These are phyloP conservation scores for Elaeis guineensis DNA, from an alignment of 176 grass and related monocot genomes.

Conservation along the genomic window DNA sequence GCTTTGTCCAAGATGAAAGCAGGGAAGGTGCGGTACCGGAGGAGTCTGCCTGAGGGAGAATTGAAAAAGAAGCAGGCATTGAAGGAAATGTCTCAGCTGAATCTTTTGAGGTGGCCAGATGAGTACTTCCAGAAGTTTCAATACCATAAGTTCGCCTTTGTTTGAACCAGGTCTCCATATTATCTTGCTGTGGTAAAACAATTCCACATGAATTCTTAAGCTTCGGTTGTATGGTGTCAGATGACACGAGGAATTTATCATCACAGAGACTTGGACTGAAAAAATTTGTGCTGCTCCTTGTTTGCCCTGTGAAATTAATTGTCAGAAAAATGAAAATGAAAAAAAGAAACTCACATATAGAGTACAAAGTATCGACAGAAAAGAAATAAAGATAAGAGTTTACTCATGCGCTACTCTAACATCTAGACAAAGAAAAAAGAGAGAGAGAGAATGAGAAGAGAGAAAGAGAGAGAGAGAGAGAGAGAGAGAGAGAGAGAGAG, in stretches of 20 bases:
- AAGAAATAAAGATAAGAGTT: too few species aligned
- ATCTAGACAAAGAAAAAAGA: too few species aligned
- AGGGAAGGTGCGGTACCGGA: slow-evolving; percentile 16
- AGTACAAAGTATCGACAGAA: too few species aligned
- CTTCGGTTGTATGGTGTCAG: slow-evolving; percentile 23
- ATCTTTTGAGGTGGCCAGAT: not conserved
- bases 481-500: too few species aligned
- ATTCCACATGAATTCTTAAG: not conserved
- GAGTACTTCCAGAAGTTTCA: not conserved
- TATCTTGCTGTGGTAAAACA: slow-evolving; percentile 18
- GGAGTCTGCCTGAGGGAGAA: slow-evolving; percentile 22
- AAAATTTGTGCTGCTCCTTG: slow-evolving; percentile 14
- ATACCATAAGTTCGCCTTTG: slow-evolving; percentile 7
- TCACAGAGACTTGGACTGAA: slow-evolving; percentile 29
- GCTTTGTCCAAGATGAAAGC: slow-evolving; percentile 22
- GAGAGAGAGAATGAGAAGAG: too few species aligned
- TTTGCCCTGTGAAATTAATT: slow-evolving; percentile 39
- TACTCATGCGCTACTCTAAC: too few species aligned
- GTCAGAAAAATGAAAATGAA: not conserved
- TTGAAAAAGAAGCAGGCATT: too few species aligned
- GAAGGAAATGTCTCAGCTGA: not conserved
- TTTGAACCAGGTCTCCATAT: slow-evolving; percentile 18
- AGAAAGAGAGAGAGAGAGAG: too few species aligned
- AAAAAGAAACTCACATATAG: too few species aligned
- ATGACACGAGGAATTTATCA: slow-evolving; percentile 10